phyloP scores from a whole-genome alignment of 2,329 filamentous ascomycete species.

The Talaromyces sp. region DNA sequence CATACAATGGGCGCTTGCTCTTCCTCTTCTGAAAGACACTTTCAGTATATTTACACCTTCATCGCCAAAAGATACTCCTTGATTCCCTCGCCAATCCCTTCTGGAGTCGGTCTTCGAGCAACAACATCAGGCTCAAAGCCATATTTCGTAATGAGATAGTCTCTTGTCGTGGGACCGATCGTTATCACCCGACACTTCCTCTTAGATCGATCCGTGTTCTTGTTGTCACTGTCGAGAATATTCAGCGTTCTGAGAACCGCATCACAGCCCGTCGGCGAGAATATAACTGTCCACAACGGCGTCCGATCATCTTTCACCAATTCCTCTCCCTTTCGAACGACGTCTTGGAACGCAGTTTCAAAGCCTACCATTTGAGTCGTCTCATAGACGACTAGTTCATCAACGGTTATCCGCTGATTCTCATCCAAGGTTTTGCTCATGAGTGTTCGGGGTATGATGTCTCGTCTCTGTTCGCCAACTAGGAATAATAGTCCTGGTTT shows the following conservation, averaged over 20 bases:
- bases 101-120: slow-evolving; percentile 75
- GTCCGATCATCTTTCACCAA: not conserved
- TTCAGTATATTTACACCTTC: not conserved
- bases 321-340: slow-evolving; percentile 47
- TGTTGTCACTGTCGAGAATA: slow-evolving; percentile 35
- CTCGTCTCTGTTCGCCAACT: slow-evolving; percentile 83
- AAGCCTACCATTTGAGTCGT: slow-evolving; percentile 82
- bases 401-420: slow-evolving; percentile 61
- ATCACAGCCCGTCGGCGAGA: slow-evolving; percentile 62
- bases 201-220: slow-evolving; percentile 27
- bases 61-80: slow-evolving; percentile 42
- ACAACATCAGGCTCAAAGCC: slow-evolving; percentile 57
- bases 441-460: slow-evolving; percentile 82
- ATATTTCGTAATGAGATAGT: slow-evolving; percentile 58
- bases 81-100: slow-evolving; percentile 73
- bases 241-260: slow-evolving; percentile 57
- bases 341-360: slow-evolving; percentile 59
- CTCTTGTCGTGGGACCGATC: slow-evolving; percentile 88
- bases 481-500: slow-evolving; percentile 72
- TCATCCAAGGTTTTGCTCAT: slow-evolving; percentile 56
- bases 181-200: slow-evolving; percentile 63
- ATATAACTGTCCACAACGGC: slow-evolving; percentile 47
- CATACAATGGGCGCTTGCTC: not conserved
- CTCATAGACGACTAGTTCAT: slow-evolving; percentile 82
- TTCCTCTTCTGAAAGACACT: not conserved